Conservation (phyloP, 768 basidiomycete genomes). For the Xerocomellus dryophilus region DNA sequence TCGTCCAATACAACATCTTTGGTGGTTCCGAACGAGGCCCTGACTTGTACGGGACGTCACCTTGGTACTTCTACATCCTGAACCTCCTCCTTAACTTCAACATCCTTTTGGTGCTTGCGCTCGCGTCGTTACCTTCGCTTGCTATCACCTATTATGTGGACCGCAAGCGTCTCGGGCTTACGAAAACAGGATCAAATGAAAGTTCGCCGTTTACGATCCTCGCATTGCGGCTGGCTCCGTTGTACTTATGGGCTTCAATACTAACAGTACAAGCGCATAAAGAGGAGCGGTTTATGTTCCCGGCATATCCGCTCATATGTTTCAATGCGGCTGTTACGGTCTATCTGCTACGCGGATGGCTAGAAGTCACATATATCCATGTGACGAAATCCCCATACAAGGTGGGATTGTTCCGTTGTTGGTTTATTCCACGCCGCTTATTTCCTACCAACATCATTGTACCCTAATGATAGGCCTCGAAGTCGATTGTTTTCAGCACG, state of each 20-base stretch:
- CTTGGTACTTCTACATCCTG: conserved; percentile 79
- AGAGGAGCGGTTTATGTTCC: conserved; percentile 99
- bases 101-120: conserved; percentile 72
- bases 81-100: conserved; percentile 97
- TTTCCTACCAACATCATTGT: background rate
- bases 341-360: conserved; percentile 83
- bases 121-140: conserved; percentile 77
- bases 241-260: conserved; percentile 89
- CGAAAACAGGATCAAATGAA: conserved; percentile 47
- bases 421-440: background rate
- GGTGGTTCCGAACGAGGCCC: conserved; percentile 76
- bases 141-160: conserved; percentile 72
- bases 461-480: conserved; percentile 58
- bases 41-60: conserved; percentile 89
- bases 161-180: conserved; percentile 66
- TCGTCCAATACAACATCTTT: conserved; percentile 91
- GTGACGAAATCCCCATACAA: conserved; percentile 81
- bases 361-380: conserved; percentile 72
- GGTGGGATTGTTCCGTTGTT: conserved; percentile 43
- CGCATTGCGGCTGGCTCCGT: conserved; percentile 72
- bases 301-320: conserved; percentile 85
- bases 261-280: conserved; percentile 86
- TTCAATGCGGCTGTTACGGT: conserved; percentile 92
- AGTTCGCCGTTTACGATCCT: conserved; percentile 81
- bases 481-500: conserved; percentile 67